Evolutionary conservation across 2,329 filamentous ascomycete genomes (phyloP), one percentile per base, ranked within the genome.

Genomic region (Exophiala xenobiotica): DNA sequence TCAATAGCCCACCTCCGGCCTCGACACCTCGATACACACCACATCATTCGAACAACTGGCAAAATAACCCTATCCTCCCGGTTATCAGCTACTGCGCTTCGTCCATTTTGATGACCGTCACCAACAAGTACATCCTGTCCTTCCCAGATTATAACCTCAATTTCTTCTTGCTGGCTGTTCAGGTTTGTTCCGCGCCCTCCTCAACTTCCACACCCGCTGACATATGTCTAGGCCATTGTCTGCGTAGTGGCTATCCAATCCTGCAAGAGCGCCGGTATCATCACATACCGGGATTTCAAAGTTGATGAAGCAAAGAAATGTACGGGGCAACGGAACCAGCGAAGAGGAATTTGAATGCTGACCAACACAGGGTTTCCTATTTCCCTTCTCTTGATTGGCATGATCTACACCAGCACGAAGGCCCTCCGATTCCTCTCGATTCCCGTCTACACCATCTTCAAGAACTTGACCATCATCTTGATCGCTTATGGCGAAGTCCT

Each of bases 51-150:
- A 56, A 77, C 37, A 69, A 75, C 63, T 68, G 90, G 57, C 80
- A 85, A 64, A 89, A 90, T 73, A 93, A 83, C 70, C 88, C 90
- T 12, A 76, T 82, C 39, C 69, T 93, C 41, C 90, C 92, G 18
- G 88, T 99, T 63, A 68, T 95, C 60, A 83, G 88, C 42, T 99
- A 99, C 78, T 99, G 93, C 72, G 78, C 87, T 65, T 89, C 92
- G 46, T 96, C 91, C n/a, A 99, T 99, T 68, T 82, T 92, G 70
- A 99, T 99, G 93, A 99, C 93, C 6, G 88, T 96, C n/a, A 93
- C 95, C 70, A 99, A 99, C 77, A 99, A 99, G 79, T 99, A 95
- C 70, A 91, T 96, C 57, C 83, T 99, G 40, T 96, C 90, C 6
- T 93, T 93, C 54, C 79, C 81, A 45, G 82, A 86, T 61, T 99